A percentile compares a stretch with the other conserved stretches of the same genome.
Conservation (phyloP, 768 basidiomycete species). For the Lactarius deliciosus region DNA sequence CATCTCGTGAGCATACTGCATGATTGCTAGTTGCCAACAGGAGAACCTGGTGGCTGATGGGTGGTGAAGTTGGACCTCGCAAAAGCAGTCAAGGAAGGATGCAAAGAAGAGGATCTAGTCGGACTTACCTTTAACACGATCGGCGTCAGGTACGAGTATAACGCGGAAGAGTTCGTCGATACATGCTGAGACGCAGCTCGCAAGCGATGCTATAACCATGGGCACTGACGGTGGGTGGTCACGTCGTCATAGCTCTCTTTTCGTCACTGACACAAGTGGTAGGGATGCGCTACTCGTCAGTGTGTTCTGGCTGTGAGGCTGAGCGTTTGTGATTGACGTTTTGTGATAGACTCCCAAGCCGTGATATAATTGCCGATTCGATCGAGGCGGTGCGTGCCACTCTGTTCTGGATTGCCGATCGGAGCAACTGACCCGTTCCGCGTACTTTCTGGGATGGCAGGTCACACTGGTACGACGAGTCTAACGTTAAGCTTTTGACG, state of each 20-base stretch:
- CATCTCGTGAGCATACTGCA: conserved; percentile 58
- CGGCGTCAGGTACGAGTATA: conserved; percentile 63
- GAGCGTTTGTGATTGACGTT: neutral
- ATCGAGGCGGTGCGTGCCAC: conserved; percentile 65
- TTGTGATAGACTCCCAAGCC: conserved; percentile 65
- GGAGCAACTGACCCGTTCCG: neutral
- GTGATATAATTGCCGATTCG: conserved; percentile 88
- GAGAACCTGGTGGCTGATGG: conserved; percentile 3
- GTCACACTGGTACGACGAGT: conserved; percentile 51
- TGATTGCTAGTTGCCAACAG: neutral
- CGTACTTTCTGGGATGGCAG: conserved; percentile 33
- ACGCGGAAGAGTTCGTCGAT: neutral
- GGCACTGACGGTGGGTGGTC: conserved; percentile 70
- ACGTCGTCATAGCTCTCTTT: neutral
- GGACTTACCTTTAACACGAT: conserved; percentile 85
- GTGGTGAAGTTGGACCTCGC: conserved; percentile 67
- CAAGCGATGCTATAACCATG: conserved; percentile 86
- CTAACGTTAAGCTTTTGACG: neutral
- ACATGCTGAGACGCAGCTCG: neutral
- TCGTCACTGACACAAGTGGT: conserved; percentile 7
- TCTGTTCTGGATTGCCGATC: neutral
- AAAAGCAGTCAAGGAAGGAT: conserved; percentile 78
- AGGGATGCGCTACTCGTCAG: conserved; percentile 90
- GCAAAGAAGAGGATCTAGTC: conserved; percentile 75
- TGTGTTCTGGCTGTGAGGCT: conserved; percentile 22